Base-by-base conservation (phyloP, 225 moss, liverwort and hornwort genomes). In the Straminergon stramineum region DNA sequence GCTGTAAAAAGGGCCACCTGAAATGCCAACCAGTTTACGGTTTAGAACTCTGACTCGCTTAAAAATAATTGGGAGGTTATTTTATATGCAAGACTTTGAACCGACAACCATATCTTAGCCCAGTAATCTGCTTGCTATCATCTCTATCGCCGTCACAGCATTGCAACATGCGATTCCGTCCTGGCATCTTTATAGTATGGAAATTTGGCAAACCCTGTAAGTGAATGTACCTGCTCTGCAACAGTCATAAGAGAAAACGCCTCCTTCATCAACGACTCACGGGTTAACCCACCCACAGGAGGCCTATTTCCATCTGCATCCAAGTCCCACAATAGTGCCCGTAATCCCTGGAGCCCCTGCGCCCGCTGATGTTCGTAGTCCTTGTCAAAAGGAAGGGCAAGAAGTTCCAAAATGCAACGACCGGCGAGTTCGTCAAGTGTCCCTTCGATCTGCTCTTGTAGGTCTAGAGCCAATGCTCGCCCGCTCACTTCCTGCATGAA, bases 361-460 rank as follows among this genome's bases (percentile, higher is more conserved):
- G 90, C 91, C 55, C 97, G 94, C 86, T 95, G 95, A 63, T 93
- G 55, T 39, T 91, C 95, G 84, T 96, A 86, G 77, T 97, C 95
- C 86, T 92, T 94, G 91, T 96, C 94, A 81, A 98, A 79, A 51
- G 97, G 94, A 90, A 96, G 91, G 37, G 96, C 92, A 85, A 98
- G 96, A 86, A 97, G 87, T 86, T 98, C 97, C 81, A 98, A 87
- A 82, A 97, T 93, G 90, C 96, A 98, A 78, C 94, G 95, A 78
- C 94, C 94, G 57, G 94, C 94, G 83, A 98, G 90, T 84, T 98
- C 98, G 71, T 96, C 95, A 58, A 98, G 90, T 74, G 97, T 96
- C 89, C 95, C 93, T 91, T 97, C 97, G 37, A 98, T 97, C 90
- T 97, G 96, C 66, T 95, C 96, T 92, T 98, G 98, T 73, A 98